Evolutionary conservation across 1,139 yeast genomes (phyloP), one percentile per base, ranked within the genome.

Genomic region (Yamadazyma mexicana): DNA sequence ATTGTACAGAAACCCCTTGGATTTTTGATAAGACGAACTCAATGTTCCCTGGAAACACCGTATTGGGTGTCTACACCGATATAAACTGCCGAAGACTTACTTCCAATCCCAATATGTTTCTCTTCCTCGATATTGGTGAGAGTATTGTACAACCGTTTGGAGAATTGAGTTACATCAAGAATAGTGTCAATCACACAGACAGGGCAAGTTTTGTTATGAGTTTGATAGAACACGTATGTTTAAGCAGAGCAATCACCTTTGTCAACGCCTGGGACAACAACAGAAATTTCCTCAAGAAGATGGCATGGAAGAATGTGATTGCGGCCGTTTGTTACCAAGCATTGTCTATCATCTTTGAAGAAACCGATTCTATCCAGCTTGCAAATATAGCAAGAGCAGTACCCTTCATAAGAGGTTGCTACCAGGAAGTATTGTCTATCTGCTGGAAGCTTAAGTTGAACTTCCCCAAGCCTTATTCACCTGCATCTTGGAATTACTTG

Each of bases 341-440:
- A 5, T 38, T 53, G 15, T 44, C 62, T 2, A 40, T 61, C 3
- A 46, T 57, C 5, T 58, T 50, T 43, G 62, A 58, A 24, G 56
- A 59, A 34, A 47, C 52, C 2, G 48, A 55, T 34, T 37, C 54
- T 2, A 26, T 48, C 12, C 34, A 33, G 10, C 40, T 60, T 28
- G 25, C 42, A 3, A 40, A 42, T 9, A 40, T 37, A 10, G 17
- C 33, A 3, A 31, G 38, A 8, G 47, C 45, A 4, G 32, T 31
- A 3, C 56, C 56, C 2, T 32, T 58, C 1, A 36, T 61, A 40
- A 52, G 44, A 23, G 63, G 63, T 0, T 25, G 49, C 5, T 56
- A 44, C 26, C 42, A 47, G n/a, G 66, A 61, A 31, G 29, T 61
- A 3, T 33, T 51, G 6, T 25, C 29, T 2, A 29, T 58, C 17